phyloP scores from a whole-genome alignment of 2,329 filamentous ascomycete species.

The Stemphylium vesicarium region DNA sequence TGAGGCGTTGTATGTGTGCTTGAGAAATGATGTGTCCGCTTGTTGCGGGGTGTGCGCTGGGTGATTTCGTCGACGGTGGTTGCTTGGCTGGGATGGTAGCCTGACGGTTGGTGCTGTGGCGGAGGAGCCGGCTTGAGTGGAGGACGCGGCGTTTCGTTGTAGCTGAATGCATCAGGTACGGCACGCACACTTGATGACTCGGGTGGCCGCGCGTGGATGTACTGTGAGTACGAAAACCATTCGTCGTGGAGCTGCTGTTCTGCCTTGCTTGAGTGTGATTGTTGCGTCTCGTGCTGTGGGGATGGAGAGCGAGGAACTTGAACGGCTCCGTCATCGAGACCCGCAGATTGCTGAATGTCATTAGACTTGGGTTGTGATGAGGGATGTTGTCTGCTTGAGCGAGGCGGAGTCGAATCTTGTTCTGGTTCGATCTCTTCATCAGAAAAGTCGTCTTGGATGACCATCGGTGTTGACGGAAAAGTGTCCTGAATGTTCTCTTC shows the following conservation, averaged over 20 bases:
- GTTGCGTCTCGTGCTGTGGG: constrained; percentile 27
- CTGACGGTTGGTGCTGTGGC: constrained; percentile 7
- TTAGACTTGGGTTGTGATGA: constrained; percentile 4
- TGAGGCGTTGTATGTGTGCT: constrained; percentile 35
- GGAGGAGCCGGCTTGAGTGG: background rate
- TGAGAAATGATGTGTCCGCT: constrained; percentile 10
- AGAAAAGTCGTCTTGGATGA: constrained; percentile 30
- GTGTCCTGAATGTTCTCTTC: constrained; percentile 20
- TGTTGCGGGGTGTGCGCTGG: constrained; percentile 29
- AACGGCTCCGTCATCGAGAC: constrained; percentile 28
- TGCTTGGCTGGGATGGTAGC: constrained; percentile 36
- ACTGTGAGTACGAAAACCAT: constrained; percentile 43
- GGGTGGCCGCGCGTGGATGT: constrained; percentile 19
- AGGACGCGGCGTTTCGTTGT: constrained; percentile 30
- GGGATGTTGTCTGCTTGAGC: background rate
- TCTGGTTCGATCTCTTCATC: constrained; percentile 18
- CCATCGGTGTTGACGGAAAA: constrained; percentile 34
- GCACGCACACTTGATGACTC: constrained; percentile 39
- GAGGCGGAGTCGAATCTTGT: constrained; percentile 11
- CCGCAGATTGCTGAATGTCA: constrained; percentile 14
- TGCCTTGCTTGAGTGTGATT: constrained; percentile 41
- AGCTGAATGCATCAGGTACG: constrained; percentile 34
- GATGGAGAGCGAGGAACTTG: constrained; percentile 34
- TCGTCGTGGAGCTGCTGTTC: constrained; percentile 43
- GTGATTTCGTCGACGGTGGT: constrained; percentile 42